Evolutionary conservation across 2,329 filamentous ascomycete genomes (phyloP), one percentile per base, ranked within the genome.

Genomic region (Fusarium secorum): DNA sequence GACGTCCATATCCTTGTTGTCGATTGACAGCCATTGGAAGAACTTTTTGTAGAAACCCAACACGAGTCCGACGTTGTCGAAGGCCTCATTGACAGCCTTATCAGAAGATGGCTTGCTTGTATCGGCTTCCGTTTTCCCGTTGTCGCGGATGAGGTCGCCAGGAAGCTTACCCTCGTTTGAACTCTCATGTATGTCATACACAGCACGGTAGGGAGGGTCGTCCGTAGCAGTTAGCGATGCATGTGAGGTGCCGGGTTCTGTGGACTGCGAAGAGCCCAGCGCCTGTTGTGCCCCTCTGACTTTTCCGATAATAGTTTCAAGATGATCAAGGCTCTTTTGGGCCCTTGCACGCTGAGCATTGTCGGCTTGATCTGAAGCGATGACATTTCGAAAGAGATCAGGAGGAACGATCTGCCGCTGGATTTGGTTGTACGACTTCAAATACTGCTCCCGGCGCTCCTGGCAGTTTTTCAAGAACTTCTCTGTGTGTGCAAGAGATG

Each of bases 21-120:
- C 84, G 60, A 88, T 83, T 1, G 84, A 87, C 32, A 84, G 79
- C 82, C 85, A 87, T 41, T 81, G 75, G 71, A 87, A 87, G 36
- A 82, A 78, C 15, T 84, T 79, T 53, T 79, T 79, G 78, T 86
- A 88, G 72, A 88, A 87, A 26, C 83, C 76, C 44, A 86, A 78
- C 1, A 87, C 85, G 14, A 78, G 76, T 30, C 85, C 85, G 1
- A 85, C 80, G 52, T 86, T 86, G 70, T 87, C 84, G 64, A 81
- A 87, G 3, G 83, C 84, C 54, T 85, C 80, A 66, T 87, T 86
- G 68, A 80, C 85, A 22, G 80, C 77, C 57, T 81, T 77, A 65
- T 87, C 85, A 45, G 78, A 75, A 49, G 76, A 59, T 33, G 53
- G 20, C 9, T 60, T 45, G 18, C 22, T 17, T 22, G 15, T 24